phyloP scores from a whole-genome alignment of 108 stramenopile species.

The Fragilariopsis cylindrus region DNA sequence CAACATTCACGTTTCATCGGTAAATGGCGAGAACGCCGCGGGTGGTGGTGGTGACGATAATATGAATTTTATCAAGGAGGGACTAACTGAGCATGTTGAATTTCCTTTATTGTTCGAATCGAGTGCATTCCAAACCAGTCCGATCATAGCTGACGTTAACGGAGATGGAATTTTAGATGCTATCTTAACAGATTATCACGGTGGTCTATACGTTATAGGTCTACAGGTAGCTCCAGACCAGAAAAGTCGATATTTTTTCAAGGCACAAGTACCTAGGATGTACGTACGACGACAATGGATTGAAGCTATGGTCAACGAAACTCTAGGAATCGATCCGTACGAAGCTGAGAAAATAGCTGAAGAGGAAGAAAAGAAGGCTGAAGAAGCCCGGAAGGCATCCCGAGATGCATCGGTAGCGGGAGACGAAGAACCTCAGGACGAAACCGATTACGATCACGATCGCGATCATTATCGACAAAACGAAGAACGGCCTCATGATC shows the following conservation, averaged over 20 bases:
- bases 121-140: conserved; percentile 66
- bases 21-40: conserved; percentile 2
- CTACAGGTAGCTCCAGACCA: conserved; percentile 42
- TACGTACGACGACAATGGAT: conserved; percentile 70
- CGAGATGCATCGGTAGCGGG: background rate
- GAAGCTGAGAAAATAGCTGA: conserved; percentile 37
- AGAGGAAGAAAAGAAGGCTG: conserved; percentile 15
- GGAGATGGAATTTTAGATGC: conserved; percentile 78
- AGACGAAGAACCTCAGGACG: background rate
- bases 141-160: conserved; percentile 69
- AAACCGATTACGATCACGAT: background rate
- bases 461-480: background rate
- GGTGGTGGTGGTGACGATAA: background rate
- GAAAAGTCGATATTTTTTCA: conserved; percentile 55
- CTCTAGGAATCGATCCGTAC: conserved; percentile 46
- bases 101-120: conserved; percentile 74
- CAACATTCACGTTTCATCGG: background rate
- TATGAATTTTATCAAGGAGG: conserved; percentile 46
- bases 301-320: conserved; percentile 60
- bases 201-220: conserved; percentile 68
- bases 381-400: conserved; percentile 15
- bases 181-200: conserved; percentile 77
- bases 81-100: conserved; percentile 64
- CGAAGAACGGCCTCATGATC: conserved; percentile 64
- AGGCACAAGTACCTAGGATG: conserved; percentile 64